A percentile compares a stretch with the other conserved stretches of the same genome.
These are phyloP conservation scores for Xerocomus potaroensis DNA, from an alignment of 768 basidiomycete species.

Conservation along the genomic window DNA sequence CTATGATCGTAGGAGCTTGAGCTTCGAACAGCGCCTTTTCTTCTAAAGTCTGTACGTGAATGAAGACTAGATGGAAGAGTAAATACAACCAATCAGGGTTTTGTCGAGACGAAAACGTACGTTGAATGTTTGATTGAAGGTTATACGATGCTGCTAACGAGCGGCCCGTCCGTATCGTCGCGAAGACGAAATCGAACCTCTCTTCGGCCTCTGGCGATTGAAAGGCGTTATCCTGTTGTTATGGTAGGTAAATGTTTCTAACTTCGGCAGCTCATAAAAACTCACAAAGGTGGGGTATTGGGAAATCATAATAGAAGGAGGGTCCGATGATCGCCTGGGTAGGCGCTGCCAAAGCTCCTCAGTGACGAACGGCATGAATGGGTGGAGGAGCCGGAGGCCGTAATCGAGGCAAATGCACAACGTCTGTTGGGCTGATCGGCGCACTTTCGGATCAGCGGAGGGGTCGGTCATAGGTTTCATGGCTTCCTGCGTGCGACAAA, in stretches of 20 bases:
- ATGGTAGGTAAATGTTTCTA: not conserved
- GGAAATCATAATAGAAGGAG: slow-evolving; percentile 85
- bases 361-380: slow-evolving; percentile 99
- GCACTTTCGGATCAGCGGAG: slow-evolving; percentile 53
- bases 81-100: not conserved
- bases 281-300: slow-evolving; percentile 77
- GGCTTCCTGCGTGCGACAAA: slow-evolving; percentile 64
- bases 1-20: slow-evolving; percentile 69
- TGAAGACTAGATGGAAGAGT: slow-evolving; percentile 53
- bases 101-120: slow-evolving; percentile 36
- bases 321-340: slow-evolving; percentile 77
- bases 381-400: slow-evolving; percentile 87
- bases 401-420: slow-evolving; percentile 91
- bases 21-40: slow-evolving; percentile 66
- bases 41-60: slow-evolving; percentile 61
- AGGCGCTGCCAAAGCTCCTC: slow-evolving; percentile 98
- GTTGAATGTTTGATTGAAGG: slow-evolving; percentile 78
- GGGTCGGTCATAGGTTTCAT: slow-evolving; percentile 98
- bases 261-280: too few relatives aligned
- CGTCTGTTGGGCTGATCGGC: slow-evolving; percentile 89
- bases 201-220: slow-evolving; percentile 71
- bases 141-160: slow-evolving; percentile 89
- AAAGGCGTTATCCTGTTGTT: slow-evolving; percentile 52
- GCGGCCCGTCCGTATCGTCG: slow-evolving; percentile 71
- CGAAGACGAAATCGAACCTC: slow-evolving; percentile 83